phyloP scores from a whole-genome alignment of 2,329 filamentous ascomycete genomes.

The Neocatenulostroma microsporum region DNA sequence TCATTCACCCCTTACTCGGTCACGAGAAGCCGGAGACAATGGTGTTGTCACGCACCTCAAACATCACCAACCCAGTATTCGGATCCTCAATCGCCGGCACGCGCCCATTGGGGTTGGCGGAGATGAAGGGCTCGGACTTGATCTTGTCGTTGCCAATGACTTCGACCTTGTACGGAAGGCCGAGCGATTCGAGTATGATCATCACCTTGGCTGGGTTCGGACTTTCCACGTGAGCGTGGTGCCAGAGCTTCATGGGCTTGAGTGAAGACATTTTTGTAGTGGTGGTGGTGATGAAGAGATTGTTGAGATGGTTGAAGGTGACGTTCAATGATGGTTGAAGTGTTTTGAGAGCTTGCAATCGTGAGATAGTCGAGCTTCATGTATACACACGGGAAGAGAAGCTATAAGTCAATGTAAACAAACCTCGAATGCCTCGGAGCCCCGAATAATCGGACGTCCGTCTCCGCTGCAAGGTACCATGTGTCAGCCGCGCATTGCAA shows the following conservation, averaged over 20 bases:
- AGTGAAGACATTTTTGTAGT: slow-evolving; percentile 2
- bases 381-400: too few species aligned
- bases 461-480: too few species aligned
- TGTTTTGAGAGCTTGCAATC: too few species aligned
- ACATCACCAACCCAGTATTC: slow-evolving; percentile 37
- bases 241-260: slow-evolving; percentile 22
- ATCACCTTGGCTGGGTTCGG: slow-evolving; percentile 40
- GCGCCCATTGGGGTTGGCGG: slow-evolving; percentile 37
- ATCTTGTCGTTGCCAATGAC: slow-evolving; percentile 22
- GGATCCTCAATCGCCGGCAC: slow-evolving; percentile 42
- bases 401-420: too few species aligned
- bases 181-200: slow-evolving; percentile 39
- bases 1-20: too few species aligned
- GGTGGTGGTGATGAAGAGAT: too few species aligned
- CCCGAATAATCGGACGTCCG: too few species aligned
- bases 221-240: slow-evolving; percentile 22
- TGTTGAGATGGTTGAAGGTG: too few species aligned
- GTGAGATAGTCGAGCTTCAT: too few species aligned
- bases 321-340: too few species aligned
- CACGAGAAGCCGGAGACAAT: background rate
- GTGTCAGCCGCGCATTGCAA: too few species aligned
- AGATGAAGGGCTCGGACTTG: slow-evolving; percentile 34
- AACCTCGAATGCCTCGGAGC: too few species aligned
- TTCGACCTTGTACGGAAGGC: slow-evolving; percentile 33
- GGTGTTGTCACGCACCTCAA: slow-evolving; percentile 19